Conservation (phyloP, 1,284 basidiomycete species). For the Ustilago nuda region DNA sequence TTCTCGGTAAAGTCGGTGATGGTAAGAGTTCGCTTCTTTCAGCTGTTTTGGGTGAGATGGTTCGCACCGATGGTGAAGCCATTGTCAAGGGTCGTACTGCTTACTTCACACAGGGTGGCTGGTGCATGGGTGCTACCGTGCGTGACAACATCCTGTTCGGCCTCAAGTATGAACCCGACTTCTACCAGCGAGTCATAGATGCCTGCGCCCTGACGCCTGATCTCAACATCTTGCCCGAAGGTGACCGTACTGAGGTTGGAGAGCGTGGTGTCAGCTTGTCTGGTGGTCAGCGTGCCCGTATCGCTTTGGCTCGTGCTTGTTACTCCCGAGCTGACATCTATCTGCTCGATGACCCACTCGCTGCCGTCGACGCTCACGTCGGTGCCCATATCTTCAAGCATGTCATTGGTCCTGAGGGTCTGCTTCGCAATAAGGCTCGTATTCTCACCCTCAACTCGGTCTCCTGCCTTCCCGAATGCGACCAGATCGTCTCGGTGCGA, state of each 20-base stretch:
- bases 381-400: slow-evolving; percentile 67
- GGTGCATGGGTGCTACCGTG: slow-evolving; percentile 86
- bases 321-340: slow-evolving; percentile 78
- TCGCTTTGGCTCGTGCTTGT: slow-evolving; percentile 79
- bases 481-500: slow-evolving; percentile 79
- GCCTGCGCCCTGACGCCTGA: slow-evolving; percentile 72
- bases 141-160: slow-evolving; percentile 73
- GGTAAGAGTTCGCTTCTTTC: slow-evolving; percentile 65
- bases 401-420: slow-evolving; percentile 58
- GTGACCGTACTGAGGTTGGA: slow-evolving; percentile 76
- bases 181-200: slow-evolving; percentile 68
- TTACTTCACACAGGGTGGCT: slow-evolving; percentile 87
- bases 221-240: slow-evolving; percentile 78
- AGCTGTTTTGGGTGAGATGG: slow-evolving; percentile 66
- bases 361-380: slow-evolving; percentile 72
- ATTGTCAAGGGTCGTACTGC: slow-evolving; percentile 71
- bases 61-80: slow-evolving; percentile 52
- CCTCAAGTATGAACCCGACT: slow-evolving; percentile 72
- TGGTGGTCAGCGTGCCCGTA: slow-evolving; percentile 76
- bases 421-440: slow-evolving; percentile 61
- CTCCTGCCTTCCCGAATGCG: slow-evolving; percentile 74
- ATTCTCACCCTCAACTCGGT: slow-evolving; percentile 69
- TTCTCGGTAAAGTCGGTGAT: slow-evolving; percentile 67
- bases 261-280: slow-evolving; percentile 73
- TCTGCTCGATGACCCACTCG: slow-evolving; percentile 80